Percentiles rank a stretch among this genome's conserved stretches.
These are phyloP conservation scores for Populus nigra DNA, from an alignment of 345 rosid species.

Conservation along the genomic window DNA sequence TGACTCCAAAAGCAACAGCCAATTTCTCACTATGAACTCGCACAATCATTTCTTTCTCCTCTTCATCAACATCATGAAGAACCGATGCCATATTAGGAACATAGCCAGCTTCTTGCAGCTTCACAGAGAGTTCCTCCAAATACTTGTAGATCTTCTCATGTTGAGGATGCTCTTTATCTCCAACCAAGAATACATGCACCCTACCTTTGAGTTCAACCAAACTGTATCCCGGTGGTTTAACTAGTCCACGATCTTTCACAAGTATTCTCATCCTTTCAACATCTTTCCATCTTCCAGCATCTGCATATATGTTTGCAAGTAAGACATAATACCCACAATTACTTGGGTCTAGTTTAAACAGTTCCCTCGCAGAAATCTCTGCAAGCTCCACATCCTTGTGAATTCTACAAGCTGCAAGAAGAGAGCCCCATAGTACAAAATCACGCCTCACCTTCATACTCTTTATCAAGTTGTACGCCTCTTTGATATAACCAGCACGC, in stretches of 20 bases:
- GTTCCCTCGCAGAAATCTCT: constrained; percentile 54
- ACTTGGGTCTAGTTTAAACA: constrained; percentile 64
- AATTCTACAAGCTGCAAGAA: constrained; percentile 81
- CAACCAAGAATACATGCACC: constrained; percentile 73
- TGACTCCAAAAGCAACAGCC: constrained; percentile 78
- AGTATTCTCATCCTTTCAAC: constrained; percentile 63
- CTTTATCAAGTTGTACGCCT: constrained; percentile 63
- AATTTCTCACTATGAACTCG: constrained; percentile 83
- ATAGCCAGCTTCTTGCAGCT: constrained; percentile 69
- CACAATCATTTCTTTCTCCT: constrained; percentile 73
- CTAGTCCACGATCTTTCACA: constrained; percentile 56
- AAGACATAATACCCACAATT: constrained; percentile 77
- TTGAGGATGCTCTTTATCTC: constrained; percentile 78
- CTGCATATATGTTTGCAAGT: constrained; percentile 81
- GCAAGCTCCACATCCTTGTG: constrained; percentile 87
- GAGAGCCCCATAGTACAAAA: constrained; percentile 76
- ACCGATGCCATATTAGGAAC: constrained; percentile 63
- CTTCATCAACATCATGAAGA: constrained; percentile 66
- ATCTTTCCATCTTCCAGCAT: constrained; percentile 85
- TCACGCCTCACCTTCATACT: constrained; percentile 80
- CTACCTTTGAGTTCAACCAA: constrained; percentile 69
- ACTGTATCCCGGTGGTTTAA: constrained; percentile 80
- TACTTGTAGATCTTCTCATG: constrained; percentile 50
- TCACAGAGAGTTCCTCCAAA: constrained; percentile 47
- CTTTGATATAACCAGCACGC: constrained; percentile 62